Evolutionary conservation across 495 filamentous ascomycete genomes (phyloP).

Genomic region (Xylaria intraflava): DNA sequence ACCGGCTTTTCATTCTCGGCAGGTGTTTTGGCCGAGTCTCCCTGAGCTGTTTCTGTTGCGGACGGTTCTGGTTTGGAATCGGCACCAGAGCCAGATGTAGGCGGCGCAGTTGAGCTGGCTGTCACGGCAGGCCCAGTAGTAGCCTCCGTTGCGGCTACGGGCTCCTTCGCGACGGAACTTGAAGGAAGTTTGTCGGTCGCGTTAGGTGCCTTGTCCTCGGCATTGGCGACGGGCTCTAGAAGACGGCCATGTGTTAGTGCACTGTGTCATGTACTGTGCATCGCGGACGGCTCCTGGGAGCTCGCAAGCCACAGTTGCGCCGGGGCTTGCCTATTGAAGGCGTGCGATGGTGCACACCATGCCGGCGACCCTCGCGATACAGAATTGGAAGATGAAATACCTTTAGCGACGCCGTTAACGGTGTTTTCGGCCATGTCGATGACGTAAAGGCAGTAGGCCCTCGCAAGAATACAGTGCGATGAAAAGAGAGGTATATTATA

Average conservation of each 20-base stretch:
- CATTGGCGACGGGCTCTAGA: conserved; percentile 14
- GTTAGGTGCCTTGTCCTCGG: conserved; percentile 14
- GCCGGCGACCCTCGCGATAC: background rate
- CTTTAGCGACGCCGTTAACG: conserved; percentile 35
- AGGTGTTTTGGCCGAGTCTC: conserved; percentile 14
- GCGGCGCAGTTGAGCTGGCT: conserved; percentile 5
- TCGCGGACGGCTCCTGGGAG: conserved; percentile 9
- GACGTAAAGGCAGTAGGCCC: conserved; percentile 32
- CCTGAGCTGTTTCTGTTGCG: conserved; percentile 9
- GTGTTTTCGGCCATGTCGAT: conserved; percentile 36
- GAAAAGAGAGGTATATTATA: background rate
- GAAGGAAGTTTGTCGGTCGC: conserved; percentile 13
- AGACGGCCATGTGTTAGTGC: conserved; percentile 16
- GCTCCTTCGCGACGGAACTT: conserved; percentile 14
- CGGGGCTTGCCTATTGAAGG: conserved; percentile 16
- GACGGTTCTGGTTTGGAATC: conserved; percentile 12
- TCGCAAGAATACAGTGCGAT: conserved; percentile 13
- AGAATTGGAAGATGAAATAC: conserved; percentile 18
- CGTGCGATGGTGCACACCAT: conserved; percentile 12
- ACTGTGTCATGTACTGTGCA: conserved; percentile 21
- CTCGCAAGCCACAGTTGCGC: conserved; percentile 13
- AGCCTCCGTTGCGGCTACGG: conserved; percentile 11
- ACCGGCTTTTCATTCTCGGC: conserved; percentile 12
- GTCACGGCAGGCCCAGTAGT: conserved; percentile 14
- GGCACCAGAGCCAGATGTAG: conserved; percentile 12